Base-by-base conservation (phyloP, 2,329 filamentous ascomycete species). In the Ophiosphaerella narmari region DNA sequence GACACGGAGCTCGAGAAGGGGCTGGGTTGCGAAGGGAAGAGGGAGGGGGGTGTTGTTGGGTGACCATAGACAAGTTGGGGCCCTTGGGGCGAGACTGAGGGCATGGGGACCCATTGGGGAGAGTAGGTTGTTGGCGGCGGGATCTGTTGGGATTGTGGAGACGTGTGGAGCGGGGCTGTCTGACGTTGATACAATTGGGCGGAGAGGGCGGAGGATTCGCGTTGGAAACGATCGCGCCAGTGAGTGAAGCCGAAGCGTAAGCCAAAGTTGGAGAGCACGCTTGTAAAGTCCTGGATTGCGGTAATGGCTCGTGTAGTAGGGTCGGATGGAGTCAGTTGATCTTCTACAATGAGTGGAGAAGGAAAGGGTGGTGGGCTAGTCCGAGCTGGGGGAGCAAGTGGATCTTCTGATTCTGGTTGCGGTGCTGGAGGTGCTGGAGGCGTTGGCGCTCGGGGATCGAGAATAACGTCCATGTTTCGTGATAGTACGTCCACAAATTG, bases 401-500 rank as follows among this genome's bases (percentile, higher is more conserved):
- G 72, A 43, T 75, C 73, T 33, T 74, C 73, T 0, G 70, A 69
- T 23, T 54, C 53, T 11, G 40, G 21, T 9, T 56, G 40, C 8
- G 59, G 47, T n/a, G 66, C 57, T 3, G 70, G 57, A 18, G 70
- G 63, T 1, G 72, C 68, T 1, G 74, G 72, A 31, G 74, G 73
- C 41, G 73, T 67, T 1, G 76, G 75, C 32, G 73, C 73, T 5
- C 69, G 57, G n/a, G 75, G 75, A 6, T 72, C 66, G 13, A 75
- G 66, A 1, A 80, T 68, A 3, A 65, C 62, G 9, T 85, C 79
- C 35, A 78, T 76, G 59, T 81, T 79, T n/a, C 79, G 75, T 46
- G 77, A 78, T 18, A 87, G 66, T 1, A 84, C 75, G 50, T 83
- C 78, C 24, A 86, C 74, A 44, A 87, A 82, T 46, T 82, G 80